A percentile compares a stretch with the other conserved stretches of the same genome.
These are phyloP conservation scores for Pichia exigua DNA, from an alignment of 805 yeast species.

Conservation along the genomic window DNA sequence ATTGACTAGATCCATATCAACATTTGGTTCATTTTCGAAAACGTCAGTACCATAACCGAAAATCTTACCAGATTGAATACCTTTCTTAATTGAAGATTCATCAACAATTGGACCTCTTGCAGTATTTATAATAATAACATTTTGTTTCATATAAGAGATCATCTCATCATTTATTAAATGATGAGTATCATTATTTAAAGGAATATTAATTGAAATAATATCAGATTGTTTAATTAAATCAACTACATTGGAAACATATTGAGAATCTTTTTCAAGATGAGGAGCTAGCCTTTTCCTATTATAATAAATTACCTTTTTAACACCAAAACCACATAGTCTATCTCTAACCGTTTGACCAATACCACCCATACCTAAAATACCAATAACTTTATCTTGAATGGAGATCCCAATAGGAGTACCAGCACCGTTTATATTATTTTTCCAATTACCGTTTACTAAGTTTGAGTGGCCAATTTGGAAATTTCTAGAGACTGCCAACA, in stretches of 20 bases:
- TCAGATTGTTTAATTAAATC: slow-evolving; percentile 59
- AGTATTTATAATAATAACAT: slow-evolving; percentile 74
- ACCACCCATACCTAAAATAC: slow-evolving; percentile 84
- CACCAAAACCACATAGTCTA: slow-evolving; percentile 70
- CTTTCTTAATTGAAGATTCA: slow-evolving; percentile 49
- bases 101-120: slow-evolving; percentile 85
- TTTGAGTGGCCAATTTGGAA: slow-evolving; percentile 52
- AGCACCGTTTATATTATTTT: slow-evolving; percentile 30
- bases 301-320: slow-evolving; percentile 60
- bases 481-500: slow-evolving; percentile 45
- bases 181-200: slow-evolving; percentile 62
- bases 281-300: slow-evolving; percentile 54
- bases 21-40: slow-evolving; percentile 65
- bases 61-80: slow-evolving; percentile 56
- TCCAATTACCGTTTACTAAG: slow-evolving; percentile 58
- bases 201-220: slow-evolving; percentile 67
- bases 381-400: slow-evolving; percentile 68
- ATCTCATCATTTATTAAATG: slow-evolving; percentile 59
- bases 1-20: slow-evolving; percentile 48
- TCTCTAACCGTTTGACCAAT: slow-evolving; percentile 77
- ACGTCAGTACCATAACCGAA: slow-evolving; percentile 69
- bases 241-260: slow-evolving; percentile 59
- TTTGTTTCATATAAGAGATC: slow-evolving; percentile 66
- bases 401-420: slow-evolving; percentile 63
- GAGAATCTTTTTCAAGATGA: slow-evolving; percentile 60